These are phyloP conservation scores for Zanthoxylum bungeanum DNA, from an alignment of 345 rosid species.

Conservation along the genomic window DNA sequence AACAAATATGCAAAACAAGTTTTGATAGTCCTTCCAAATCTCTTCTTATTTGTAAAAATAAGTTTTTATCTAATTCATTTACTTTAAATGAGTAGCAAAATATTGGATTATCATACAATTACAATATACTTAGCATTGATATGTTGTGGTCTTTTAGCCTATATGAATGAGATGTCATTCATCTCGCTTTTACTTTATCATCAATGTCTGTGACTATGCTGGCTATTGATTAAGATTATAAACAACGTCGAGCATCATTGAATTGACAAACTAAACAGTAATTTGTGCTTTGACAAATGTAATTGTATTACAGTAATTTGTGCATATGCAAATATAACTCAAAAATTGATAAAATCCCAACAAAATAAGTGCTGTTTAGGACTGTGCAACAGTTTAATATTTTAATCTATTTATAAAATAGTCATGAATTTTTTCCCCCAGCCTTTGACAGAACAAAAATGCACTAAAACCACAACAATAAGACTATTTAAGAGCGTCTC, in stretches of 20 bases:
- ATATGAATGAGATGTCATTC: background rate
- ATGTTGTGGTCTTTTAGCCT: background rate
- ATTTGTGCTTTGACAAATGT: background rate
- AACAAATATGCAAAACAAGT: background rate
- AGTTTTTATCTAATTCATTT: background rate
- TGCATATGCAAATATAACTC: too few relatives aligned
- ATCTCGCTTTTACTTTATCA: background rate
- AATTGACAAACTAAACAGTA: background rate
- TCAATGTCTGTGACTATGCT: background rate
- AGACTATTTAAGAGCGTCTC: constrained; percentile 34
- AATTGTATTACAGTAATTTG: too few relatives aligned
- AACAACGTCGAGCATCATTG: background rate
- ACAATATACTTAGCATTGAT: background rate
- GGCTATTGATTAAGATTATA: background rate
- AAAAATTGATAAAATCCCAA: too few relatives aligned
- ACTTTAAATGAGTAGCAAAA: background rate
- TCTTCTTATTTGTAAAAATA: background rate
- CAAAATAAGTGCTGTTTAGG: too few relatives aligned
- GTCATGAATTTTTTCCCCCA: too few relatives aligned
- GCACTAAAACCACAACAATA: background rate
- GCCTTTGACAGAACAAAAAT: background rate
- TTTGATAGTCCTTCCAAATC: background rate
- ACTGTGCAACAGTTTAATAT: too few relatives aligned
- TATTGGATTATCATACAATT: background rate
- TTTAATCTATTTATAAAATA: too few relatives aligned